Conservation (phyloP, 2,329 filamentous ascomycete species). For the Colletotrichum incanum region DNA sequence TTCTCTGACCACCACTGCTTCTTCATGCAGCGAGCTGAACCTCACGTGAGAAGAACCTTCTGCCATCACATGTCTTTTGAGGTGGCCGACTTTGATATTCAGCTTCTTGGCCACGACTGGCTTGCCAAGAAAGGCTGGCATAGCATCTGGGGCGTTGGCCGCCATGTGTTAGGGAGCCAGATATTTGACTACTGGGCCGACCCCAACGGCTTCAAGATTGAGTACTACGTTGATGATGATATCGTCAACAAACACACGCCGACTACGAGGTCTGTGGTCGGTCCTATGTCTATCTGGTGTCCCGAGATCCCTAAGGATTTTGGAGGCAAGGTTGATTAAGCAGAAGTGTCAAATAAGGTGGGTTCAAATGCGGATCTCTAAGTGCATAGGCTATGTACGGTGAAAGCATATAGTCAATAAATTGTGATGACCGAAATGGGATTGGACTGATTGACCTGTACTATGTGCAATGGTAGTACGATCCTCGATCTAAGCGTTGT, state of each 20-base stretch:
- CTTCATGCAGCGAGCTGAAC: constrained; percentile 59
- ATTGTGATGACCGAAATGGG: too few species aligned
- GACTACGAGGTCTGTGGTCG: constrained; percentile 39
- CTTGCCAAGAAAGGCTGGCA: constrained; percentile 67
- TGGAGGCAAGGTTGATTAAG: neutral
- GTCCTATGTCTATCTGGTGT: constrained; percentile 42
- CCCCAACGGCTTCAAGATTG: constrained; percentile 66
- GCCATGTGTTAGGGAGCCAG: constrained; percentile 73
- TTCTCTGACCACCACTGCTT: constrained; percentile 71
- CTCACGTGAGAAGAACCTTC: constrained; percentile 23
- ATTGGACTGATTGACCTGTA: too few species aligned
- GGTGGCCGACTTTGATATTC: constrained; percentile 74
- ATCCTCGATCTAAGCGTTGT: too few species aligned
- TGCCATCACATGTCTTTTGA: constrained; percentile 55
- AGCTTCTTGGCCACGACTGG: constrained; percentile 73
- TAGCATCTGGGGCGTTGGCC: constrained; percentile 73
- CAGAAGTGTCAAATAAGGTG: neutral
- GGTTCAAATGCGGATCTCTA: too few species aligned
- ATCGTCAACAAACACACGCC: constrained; percentile 68
- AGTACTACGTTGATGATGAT: constrained; percentile 76
- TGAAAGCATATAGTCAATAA: too few species aligned
- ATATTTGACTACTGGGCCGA: constrained; percentile 78
- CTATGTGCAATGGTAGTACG: too few species aligned
- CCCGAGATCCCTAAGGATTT: constrained; percentile 40
- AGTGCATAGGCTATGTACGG: too few species aligned